Percentiles rank a stretch among this genome's conserved stretches.
phyloP scores from a whole-genome alignment of 768 basidiomycete species.

The Amylocystis lapponica region DNA sequence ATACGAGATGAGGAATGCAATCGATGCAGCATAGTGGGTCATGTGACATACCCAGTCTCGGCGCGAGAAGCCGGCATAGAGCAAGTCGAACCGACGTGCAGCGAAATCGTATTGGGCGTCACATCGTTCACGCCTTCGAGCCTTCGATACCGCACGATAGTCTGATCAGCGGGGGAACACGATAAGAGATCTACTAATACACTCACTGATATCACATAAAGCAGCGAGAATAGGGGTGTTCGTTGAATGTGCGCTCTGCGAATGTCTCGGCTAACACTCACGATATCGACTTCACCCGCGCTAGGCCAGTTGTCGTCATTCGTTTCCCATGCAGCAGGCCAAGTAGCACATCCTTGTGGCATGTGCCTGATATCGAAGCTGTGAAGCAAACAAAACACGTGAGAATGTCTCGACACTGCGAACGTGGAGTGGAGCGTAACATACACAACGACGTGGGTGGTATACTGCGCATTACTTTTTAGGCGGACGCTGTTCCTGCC shows the following conservation, averaged over 20 bases:
- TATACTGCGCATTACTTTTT: conserved; percentile 44
- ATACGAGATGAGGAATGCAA: conserved; percentile 8
- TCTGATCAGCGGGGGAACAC: neutral
- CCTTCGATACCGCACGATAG: conserved; percentile 2
- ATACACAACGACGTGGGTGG: conserved; percentile 34
- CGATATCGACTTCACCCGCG: conserved; percentile 36
- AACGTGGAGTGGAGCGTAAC: conserved; percentile 24
- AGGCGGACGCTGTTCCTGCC: conserved; percentile 59
- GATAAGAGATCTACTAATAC: neutral
- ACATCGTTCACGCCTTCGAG: conserved; percentile 56
- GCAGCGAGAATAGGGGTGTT: neutral
- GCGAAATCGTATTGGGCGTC: conserved; percentile 42
- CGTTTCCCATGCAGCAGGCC: conserved; percentile 58
- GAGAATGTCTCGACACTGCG: conserved; percentile 2
- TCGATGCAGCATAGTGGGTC: neutral
- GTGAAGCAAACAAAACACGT: neutral
- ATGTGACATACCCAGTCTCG: conserved; percentile 36
- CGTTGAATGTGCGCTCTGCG: too few relatives aligned
- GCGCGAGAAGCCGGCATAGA: conserved; percentile 40
- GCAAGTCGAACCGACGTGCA: conserved; percentile 56
- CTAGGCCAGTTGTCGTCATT: conserved; percentile 44
- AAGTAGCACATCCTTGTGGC: conserved; percentile 45
- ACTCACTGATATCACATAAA: neutral
- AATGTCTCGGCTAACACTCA: too few relatives aligned
- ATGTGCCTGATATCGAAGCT: conserved; percentile 49